Evolutionary conservation across 2,329 filamentous ascomycete species (phyloP).

Genomic region (Monilinia fructicola): DNA sequence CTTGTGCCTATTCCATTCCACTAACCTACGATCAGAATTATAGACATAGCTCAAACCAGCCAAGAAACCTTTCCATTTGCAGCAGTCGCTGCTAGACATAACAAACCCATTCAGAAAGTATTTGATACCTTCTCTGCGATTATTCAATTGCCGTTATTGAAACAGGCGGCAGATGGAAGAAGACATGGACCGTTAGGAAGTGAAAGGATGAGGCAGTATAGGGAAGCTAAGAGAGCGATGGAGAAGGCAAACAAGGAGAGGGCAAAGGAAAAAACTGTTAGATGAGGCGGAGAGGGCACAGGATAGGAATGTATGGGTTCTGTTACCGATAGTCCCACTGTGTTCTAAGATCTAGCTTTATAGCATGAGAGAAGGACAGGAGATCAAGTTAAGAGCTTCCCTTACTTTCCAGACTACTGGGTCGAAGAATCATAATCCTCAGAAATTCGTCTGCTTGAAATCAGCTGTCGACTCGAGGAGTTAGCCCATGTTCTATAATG

Average conservation of each 20-base stretch:
- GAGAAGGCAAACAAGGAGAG: constrained; percentile 36
- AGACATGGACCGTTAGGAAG: constrained; percentile 46
- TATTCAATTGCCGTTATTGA: constrained; percentile 50
- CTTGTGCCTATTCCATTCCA: constrained; percentile 19
- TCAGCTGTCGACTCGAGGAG: neutral
- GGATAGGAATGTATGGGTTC: neutral
- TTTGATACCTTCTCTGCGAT: constrained; percentile 50
- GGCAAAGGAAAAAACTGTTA: neutral
- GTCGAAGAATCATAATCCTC: neutral
- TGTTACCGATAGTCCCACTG: too few species aligned
- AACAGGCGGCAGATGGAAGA: constrained; percentile 48
- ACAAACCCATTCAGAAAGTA: constrained; percentile 46
- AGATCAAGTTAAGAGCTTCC: neutral
- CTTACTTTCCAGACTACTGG: neutral
- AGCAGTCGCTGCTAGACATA: constrained; percentile 48
- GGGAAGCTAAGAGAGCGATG: constrained; percentile 44
- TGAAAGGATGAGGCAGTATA: constrained; percentile 45
- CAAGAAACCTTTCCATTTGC: constrained; percentile 49
- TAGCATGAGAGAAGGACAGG: neutral
- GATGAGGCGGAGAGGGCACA: neutral
- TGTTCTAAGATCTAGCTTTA: neutral
- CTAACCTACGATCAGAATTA: constrained; percentile 44
- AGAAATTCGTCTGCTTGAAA: neutral
- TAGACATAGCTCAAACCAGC: constrained; percentile 52
- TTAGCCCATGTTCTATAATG: neutral